Evolutionary conservation across 805 yeast genomes (phyloP).

Genomic region (Sugiyamaella chiloensis): DNA sequence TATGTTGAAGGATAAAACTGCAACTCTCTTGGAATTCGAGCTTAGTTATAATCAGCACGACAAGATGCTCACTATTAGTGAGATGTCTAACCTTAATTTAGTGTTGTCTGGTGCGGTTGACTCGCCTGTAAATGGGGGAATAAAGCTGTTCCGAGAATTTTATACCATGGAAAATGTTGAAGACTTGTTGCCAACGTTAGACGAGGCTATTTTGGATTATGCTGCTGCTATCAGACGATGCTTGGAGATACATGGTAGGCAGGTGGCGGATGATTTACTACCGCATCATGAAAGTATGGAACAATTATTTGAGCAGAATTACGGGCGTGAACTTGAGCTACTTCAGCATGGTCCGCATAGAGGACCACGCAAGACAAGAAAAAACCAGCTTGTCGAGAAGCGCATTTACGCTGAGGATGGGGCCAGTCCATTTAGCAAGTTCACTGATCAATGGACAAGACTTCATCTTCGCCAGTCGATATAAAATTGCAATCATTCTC

Average conservation of each 20-base stretch:
- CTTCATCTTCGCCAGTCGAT: no score
- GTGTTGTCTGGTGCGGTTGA: constrained; percentile 69
- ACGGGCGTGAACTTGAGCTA: constrained; percentile 54
- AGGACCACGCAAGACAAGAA: no score
- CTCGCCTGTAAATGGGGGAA: constrained; percentile 91
- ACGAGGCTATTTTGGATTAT: constrained; percentile 60
- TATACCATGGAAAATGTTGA: constrained; percentile 35
- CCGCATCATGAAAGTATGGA: constrained; percentile 67
- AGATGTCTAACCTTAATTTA: constrained; percentile 23
- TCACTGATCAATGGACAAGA: no score
- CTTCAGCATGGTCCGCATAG: no score
- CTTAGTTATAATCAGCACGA: constrained; percentile 52
- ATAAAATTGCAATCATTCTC: no score
- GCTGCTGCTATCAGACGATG: constrained; percentile 63
- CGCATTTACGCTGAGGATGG: no score
- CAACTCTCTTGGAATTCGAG: constrained; percentile 67
- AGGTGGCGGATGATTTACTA: constrained; percentile 54
- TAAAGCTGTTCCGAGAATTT: constrained; percentile 74
- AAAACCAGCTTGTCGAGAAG: no score
- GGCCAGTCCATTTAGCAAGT: no score
- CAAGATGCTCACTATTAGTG: not conserved
- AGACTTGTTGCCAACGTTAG: constrained; percentile 35
- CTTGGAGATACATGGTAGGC: constrained; percentile 62
- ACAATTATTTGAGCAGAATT: constrained; percentile 62
- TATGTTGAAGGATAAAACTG: constrained; percentile 61